These are phyloP conservation scores for Hippophae gyantsensis DNA, from an alignment of 306 rosid genomes.

Conservation along the genomic window DNA sequence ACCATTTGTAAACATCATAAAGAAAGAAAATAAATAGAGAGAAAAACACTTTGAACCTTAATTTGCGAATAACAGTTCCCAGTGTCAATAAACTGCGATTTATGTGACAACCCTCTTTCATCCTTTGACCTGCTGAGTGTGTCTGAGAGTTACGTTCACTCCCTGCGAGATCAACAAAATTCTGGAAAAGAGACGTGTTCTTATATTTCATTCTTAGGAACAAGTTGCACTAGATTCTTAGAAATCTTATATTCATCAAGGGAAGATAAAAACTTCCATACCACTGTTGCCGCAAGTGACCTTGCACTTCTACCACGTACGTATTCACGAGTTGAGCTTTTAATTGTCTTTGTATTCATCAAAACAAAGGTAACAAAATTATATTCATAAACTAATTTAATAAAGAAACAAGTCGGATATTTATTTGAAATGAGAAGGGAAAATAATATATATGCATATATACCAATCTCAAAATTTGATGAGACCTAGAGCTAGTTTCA, in stretches of 20 bases:
- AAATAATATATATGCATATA: not conserved
- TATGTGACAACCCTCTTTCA: conserved; percentile 9
- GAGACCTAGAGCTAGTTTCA: conserved; percentile 91
- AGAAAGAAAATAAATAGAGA: no score
- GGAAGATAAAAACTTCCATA: no score
- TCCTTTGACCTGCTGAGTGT: not conserved
- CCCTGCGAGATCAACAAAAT: conserved; percentile 6
- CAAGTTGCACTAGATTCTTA: no score
- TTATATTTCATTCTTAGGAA: not conserved
- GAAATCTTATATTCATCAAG: no score
- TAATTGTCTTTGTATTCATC: conserved; percentile 57
- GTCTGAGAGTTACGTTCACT: conserved; percentile 9
- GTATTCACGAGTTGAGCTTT: conserved; percentile 43
- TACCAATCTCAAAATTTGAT: conserved; percentile 89
- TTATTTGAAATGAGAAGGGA: not conserved
- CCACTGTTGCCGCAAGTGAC: no score
- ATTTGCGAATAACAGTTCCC: not conserved
- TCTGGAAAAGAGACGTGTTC: not conserved
- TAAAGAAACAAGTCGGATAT: no score
- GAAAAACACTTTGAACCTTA: no score
- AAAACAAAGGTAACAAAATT: not conserved
- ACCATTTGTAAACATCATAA: no score
- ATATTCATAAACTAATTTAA: no score
- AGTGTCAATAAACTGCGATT: conserved; percentile 5
- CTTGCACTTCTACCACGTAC: no score